Evolutionary conservation across 495 filamentous ascomycete species (phyloP), one percentile per base, ranked within the genome.

Genomic region (Aspergillus baeticus): DNA sequence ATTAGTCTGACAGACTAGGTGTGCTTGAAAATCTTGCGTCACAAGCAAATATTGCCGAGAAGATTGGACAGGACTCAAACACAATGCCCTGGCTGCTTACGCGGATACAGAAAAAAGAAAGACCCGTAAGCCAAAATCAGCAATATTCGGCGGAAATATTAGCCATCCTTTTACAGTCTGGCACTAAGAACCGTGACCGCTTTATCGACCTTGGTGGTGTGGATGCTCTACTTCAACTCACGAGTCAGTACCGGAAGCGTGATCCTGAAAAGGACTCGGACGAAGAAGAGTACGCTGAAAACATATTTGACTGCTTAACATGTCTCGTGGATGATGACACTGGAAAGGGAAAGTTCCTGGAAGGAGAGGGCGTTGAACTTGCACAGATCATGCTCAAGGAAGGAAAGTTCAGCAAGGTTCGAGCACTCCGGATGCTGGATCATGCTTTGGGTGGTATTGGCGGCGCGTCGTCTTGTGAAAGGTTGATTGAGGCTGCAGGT

Each of bases 231-330:
- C 81, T 98, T 13, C 91, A 95, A 64, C 76, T 96, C 0, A 82
- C 96, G 17, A 87, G 90, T 35, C 73, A 88, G n/a, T 99, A 98
- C 72, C 87, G 95, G 17, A 90, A 89, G 71, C 83, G 85, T 26
- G 94, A 99, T 62, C 95, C 95, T 0, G 78, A 78, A 21, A 94
- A 90, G 64, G 90, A 91, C 31, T 88, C 88, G 7, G 86, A 93
- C 44, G 95, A 98, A 63, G 91, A 96, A 68, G 95, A 98, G 70
- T 96, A 88, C 67, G 86, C 94, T 46, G 91, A 96, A 68, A 96
- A 98, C 58, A 51, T 96, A 23, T 99, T 98, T 63, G 91, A 94
- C 63, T 81, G 84, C 29, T 63, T 96, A 22, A 88, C 87, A 7
- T 93, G 89, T 63, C 68, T 95, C 2, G 89, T 89, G 0, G 88